A percentile compares a stretch with the other conserved stretches of the same genome.
phyloP scores from a whole-genome alignment of 2,329 filamentous ascomycete genomes.

The Dryadomyces quercus-mongolicae region DNA sequence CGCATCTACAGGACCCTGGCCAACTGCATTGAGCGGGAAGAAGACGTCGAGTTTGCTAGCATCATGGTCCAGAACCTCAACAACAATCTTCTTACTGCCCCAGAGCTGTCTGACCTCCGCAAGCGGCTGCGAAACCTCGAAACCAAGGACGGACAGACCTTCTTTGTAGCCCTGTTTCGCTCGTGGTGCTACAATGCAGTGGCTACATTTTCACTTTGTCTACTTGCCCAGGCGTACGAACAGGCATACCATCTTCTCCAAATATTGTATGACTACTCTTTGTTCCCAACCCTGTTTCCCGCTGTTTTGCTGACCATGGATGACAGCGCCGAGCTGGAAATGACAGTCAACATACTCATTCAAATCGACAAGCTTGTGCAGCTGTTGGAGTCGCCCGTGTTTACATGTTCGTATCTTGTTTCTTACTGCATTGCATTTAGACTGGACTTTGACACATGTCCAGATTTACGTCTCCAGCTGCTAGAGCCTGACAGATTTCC shows the following conservation, averaged over 20 bases:
- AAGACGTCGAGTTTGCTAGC: constrained; percentile 95
- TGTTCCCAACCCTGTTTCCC: not conserved
- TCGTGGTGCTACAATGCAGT: constrained; percentile 99
- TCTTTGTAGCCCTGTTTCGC: constrained; percentile 88
- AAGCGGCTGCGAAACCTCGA: constrained; percentile 86
- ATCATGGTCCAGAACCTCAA: constrained; percentile 99
- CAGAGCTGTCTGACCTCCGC: constrained; percentile 80
- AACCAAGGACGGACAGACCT: constrained; percentile 83
- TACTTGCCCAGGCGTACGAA: constrained; percentile 94
- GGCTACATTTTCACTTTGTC: constrained; percentile 88
- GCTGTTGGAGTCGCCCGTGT: constrained; percentile 90
- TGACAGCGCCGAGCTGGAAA: constrained; percentile 82
- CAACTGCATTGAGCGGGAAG: constrained; percentile 93
- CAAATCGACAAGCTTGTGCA: constrained; percentile 98
- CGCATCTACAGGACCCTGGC: constrained; percentile 91
- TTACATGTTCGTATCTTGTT: constrained; percentile 60
- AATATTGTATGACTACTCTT: constrained; percentile 55
- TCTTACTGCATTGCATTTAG: not conserved
- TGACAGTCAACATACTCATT: constrained; percentile 97
- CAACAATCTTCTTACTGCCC: constrained; percentile 96
- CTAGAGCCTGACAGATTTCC: constrained; percentile 92
- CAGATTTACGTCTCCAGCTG: constrained; percentile 79
- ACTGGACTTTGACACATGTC: not conserved
- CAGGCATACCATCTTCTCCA: constrained; percentile 93
- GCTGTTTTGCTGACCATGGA: not conserved